A percentile compares a stretch with the other conserved stretches of the same genome.
Evolutionary conservation across 75 land plant genomes (phyloP).

Genomic region (Azolla pinnata): DNA sequence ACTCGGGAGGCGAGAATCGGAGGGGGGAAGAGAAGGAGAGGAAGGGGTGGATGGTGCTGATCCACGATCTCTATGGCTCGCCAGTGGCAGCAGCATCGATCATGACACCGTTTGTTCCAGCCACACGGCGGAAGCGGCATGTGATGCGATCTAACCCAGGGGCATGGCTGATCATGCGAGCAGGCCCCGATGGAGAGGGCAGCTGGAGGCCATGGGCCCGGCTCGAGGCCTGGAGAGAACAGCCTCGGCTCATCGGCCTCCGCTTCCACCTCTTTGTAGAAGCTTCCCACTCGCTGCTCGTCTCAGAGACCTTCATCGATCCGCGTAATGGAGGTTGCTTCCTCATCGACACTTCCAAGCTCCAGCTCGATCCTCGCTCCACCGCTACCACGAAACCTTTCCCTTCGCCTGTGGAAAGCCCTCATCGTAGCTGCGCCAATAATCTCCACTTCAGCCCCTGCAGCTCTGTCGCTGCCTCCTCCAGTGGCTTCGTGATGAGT

Average conservation of each 20-base stretch:
- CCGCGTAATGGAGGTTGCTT: slow-evolving; percentile 78
- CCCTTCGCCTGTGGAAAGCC: slow-evolving; percentile 49
- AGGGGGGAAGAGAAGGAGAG: slow-evolving; percentile 63
- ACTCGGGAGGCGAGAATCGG: no score
- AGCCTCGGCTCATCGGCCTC: slow-evolving; percentile 33
- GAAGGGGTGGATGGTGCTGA: slow-evolving; percentile 79
- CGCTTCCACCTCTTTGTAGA: slow-evolving; percentile 58
- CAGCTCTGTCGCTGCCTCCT: slow-evolving; percentile 18
- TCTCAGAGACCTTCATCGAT: slow-evolving; percentile 52
- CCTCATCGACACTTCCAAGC: slow-evolving; percentile 51
- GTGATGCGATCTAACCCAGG: slow-evolving; percentile 83
- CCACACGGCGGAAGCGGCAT: slow-evolving; percentile 57
- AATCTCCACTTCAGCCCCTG: slow-evolving; percentile 28
- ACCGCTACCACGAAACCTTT: no score
- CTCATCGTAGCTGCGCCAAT: slow-evolving; percentile 60
- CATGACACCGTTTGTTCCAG: slow-evolving; percentile 86
- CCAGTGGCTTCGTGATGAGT: slow-evolving; percentile 12
- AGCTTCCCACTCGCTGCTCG: slow-evolving; percentile 25
- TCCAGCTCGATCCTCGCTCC: slow-evolving; percentile 23
- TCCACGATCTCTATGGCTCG: slow-evolving; percentile 83
- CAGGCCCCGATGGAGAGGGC: slow-evolving; percentile 27
- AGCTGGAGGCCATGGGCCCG: slow-evolving; percentile 92
- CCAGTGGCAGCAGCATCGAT: slow-evolving; percentile 92
- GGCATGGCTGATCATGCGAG: slow-evolving; percentile 74
- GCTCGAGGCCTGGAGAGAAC: slow-evolving; percentile 87